Evolutionary conservation across 192 early-diverging fungal genomes (phyloP), one percentile per base, ranked within the genome.

Genomic region (Haplosporangium gracile): DNA sequence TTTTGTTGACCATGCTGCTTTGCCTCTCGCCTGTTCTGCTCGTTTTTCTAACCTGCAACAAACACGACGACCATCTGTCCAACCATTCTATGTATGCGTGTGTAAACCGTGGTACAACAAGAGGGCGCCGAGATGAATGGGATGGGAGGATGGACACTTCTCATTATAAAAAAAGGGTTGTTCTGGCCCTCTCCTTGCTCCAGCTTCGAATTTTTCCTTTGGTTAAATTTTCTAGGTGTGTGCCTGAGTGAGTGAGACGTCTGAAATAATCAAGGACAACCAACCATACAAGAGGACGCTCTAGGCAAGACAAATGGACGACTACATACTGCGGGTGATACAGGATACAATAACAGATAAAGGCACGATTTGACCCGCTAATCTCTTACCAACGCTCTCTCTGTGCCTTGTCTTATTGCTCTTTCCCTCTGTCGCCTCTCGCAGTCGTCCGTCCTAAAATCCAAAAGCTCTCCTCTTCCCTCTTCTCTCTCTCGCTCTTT

Each of bases 1-100:
- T 63, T 65, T 65, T 65, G 60, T 65, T 65, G 60, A 65, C 32
- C 60, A 65, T 65, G 60, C 60, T 65, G 11, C 26, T 32, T 65
- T 26, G 18, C 49, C 49, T 0, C 18, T 51, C 49, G 15, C 16
- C 49, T 51, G 5, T 20, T 51, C 20, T 51, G 49, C 15, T 34
- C 2, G 60, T 29, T 2, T 65, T 65, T 65, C 60, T 65, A 65
- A 26, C 29, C 1, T 29, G 26, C 29, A 65, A 65, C n/a, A 26
- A 32, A 26, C 11, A 65, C 26, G 60, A 24, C 6, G 22, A 8
- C 24, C 57, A 26, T 29, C 57, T n/a, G n/a, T n/a, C 57, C 57
- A 60, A 60, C 29, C 57, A 60, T 60, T 60, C 8, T 26, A 0
- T 60, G 7, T n/a, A 24, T 26, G 8, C 2, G n/a, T 63, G 9